A percentile compares a stretch with the other conserved stretches of the same genome.
Evolutionary conservation across 2,329 filamentous ascomycete species (phyloP).

Genomic region (Cordyceps cicadae): DNA sequence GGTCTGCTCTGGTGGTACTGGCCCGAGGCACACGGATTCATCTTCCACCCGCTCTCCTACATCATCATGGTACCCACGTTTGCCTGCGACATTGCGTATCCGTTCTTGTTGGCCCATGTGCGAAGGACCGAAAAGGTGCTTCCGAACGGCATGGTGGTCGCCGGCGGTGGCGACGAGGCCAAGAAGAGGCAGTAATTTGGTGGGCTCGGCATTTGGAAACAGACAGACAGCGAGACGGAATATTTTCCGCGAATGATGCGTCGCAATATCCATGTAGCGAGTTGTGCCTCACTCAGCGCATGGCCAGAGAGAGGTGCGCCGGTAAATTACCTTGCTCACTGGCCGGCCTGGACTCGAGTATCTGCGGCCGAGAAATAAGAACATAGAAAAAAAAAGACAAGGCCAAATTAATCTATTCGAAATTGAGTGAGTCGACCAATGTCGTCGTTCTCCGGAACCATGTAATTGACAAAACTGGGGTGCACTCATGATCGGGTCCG

Average conservation of each 20-base stretch:
- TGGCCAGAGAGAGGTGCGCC: background rate
- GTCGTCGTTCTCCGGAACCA: too few species aligned
- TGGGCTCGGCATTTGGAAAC: background rate
- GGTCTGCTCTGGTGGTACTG: constrained; percentile 40
- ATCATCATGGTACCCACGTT: constrained; percentile 33
- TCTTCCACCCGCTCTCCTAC: constrained; percentile 33
- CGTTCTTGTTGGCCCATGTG: constrained; percentile 33
- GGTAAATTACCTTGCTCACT: background rate
- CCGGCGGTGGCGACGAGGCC: constrained; percentile 9
- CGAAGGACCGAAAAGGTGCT: constrained; percentile 30
- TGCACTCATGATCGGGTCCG: too few species aligned
- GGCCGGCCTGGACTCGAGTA: too few species aligned
- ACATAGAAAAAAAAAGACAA: too few species aligned
- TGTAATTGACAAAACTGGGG: background rate
- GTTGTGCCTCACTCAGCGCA: background rate
- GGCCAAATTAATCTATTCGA: too few species aligned
- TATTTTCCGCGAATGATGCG: too few species aligned
- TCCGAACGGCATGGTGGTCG: constrained; percentile 29
- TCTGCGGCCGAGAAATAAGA: too few species aligned
- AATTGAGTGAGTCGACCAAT: too few species aligned
- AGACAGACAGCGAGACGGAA: too few species aligned
- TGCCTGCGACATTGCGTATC: constrained; percentile 36
- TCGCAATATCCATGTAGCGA: too few species aligned
- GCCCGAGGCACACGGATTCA: constrained; percentile 42
- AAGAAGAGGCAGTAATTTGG: background rate